Evolutionary conservation across 1,284 basidiomycete genomes (phyloP).

Genomic region (Trichosporon asahii): DNA sequence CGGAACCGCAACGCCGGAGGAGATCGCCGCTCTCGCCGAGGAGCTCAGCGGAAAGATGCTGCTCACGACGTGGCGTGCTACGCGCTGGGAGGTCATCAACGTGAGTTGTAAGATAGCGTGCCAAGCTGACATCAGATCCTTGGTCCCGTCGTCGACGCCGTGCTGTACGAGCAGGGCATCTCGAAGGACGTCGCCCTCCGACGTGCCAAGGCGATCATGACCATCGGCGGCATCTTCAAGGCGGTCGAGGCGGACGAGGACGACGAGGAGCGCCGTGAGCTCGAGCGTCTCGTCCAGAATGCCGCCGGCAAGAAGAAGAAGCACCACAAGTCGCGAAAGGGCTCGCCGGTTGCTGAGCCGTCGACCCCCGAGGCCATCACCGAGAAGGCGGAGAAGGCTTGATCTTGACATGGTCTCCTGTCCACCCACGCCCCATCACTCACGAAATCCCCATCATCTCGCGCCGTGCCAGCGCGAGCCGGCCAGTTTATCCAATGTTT

Average conservation of each 20-base stretch:
- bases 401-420: background rate
- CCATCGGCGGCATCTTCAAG: constrained; percentile 84
- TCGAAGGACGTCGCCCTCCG: constrained; percentile 68
- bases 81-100: constrained; percentile 83
- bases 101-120: constrained; percentile 51
- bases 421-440: background rate
- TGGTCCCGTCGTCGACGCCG: constrained; percentile 70
- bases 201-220: constrained; percentile 80
- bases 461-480: background rate
- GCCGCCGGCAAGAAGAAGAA: constrained; percentile 53
- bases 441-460: background rate
- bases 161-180: constrained; percentile 70
- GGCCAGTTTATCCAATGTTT: background rate
- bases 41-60: constrained; percentile 96
- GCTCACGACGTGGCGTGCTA: constrained; percentile 91
- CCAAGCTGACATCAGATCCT: constrained; percentile 41
- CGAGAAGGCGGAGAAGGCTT: constrained; percentile 3
- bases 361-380: background rate
- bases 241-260: constrained; percentile 75
- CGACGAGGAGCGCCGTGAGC: constrained; percentile 84
- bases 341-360: background rate
- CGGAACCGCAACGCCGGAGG: constrained; percentile 74
- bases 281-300: constrained; percentile 63
- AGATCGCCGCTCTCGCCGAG: constrained; percentile 80
- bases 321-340: constrained; percentile 37